Percentiles rank a stretch among this genome's conserved stretches.
phyloP scores from a whole-genome alignment of 176 grass and related monocot species.

The Musa itinerans region DNA sequence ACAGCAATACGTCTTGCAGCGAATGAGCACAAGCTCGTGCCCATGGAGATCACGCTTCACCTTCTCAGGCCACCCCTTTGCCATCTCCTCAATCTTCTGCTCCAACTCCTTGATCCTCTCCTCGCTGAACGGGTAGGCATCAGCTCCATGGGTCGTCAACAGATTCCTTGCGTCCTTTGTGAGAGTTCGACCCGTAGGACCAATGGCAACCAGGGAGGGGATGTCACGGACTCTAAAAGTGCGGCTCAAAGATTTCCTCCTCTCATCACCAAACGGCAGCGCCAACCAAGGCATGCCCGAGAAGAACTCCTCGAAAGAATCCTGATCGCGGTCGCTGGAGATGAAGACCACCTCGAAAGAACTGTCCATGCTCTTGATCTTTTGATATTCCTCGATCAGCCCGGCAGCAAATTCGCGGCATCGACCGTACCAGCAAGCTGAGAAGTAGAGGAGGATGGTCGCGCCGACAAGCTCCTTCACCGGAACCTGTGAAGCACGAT shows the following conservation, averaged over 20 bases:
- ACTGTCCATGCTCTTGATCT: conserved; percentile 52
- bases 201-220: conserved; percentile 64
- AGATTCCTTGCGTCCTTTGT: conserved; percentile 37
- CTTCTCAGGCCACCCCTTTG: conserved; percentile 6
- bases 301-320: conserved; percentile 57
- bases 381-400: conserved; percentile 49
- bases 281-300: conserved; percentile 79
- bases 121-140: conserved; percentile 62
- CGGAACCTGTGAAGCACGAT: conserved; percentile 34
- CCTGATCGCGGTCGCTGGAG: conserved; percentile 54
- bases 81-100: conserved; percentile 25
- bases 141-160: conserved; percentile 39
- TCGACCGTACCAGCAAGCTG: conserved; percentile 53
- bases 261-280: conserved; percentile 52
- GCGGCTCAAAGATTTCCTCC: conserved; percentile 34
- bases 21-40: conserved; percentile 61
- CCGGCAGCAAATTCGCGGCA: conserved; percentile 60
- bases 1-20: conserved; percentile 23
- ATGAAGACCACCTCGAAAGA: conserved; percentile 68
- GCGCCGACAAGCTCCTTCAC: conserved; percentile 63
- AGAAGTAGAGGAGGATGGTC: conserved; percentile 81
- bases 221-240: conserved; percentile 40
- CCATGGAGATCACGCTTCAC: conserved; percentile 55
- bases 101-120: conserved; percentile 50
- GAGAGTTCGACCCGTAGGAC: conserved; percentile 43